These are phyloP conservation scores for Colletotrichum sp. DNA, from an alignment of 2,329 filamentous ascomycete species.

Conservation along the genomic window DNA sequence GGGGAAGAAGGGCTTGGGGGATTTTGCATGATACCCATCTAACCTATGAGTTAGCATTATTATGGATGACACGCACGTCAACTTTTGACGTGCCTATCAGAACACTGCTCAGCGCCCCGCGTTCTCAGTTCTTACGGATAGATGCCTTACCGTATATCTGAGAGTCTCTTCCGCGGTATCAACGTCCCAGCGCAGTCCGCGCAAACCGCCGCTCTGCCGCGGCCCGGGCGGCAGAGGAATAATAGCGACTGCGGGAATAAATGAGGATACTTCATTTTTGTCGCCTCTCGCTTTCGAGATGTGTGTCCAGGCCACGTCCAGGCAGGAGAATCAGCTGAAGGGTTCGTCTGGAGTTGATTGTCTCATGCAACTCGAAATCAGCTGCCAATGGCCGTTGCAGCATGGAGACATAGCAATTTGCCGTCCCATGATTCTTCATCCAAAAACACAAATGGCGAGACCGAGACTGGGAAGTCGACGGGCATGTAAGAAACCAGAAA, in stretches of 20 bases:
- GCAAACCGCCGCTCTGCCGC: neutral
- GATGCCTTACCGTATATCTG: neutral
- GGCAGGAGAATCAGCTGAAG: neutral
- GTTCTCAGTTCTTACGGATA: neutral
- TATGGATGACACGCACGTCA: neutral
- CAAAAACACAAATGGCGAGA: neutral
- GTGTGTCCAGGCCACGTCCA: neutral
- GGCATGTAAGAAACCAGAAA: neutral
- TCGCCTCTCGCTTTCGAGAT: neutral
- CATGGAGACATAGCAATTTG: neutral
- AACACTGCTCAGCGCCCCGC: neutral
- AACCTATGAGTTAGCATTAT: conserved; percentile 2
- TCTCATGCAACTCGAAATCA: neutral
- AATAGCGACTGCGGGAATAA: neutral
- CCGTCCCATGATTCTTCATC: neutral
- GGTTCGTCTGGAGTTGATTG: neutral
- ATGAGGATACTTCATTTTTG: neutral
- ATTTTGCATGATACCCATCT: conserved; percentile 17
- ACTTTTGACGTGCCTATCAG: neutral
- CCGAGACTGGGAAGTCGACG: neutral
- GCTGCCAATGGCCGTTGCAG: neutral
- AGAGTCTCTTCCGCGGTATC: neutral
- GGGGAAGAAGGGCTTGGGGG: neutral
- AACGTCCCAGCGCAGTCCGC: neutral
- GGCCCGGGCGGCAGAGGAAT: neutral